Base-by-base conservation (phyloP, 352 stramenopile genomes). In the Thraustochytrium aureum region DNA sequence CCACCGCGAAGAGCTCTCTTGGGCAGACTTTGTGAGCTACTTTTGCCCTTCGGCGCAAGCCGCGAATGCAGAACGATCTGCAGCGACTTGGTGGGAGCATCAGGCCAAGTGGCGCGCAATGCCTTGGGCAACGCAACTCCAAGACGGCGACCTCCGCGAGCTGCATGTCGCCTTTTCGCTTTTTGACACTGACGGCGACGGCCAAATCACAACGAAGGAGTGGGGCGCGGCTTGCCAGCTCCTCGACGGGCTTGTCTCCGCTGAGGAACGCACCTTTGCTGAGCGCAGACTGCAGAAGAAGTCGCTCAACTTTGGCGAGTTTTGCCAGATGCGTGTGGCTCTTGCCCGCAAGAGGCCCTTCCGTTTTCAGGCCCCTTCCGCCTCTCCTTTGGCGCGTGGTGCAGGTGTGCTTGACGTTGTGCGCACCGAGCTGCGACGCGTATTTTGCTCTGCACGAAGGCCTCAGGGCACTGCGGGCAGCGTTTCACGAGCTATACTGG, bases 1-100 rank as follows among this genome's bases (percentile, higher is more conserved):
- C 26, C 47, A 17, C 17, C 17, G 6, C 5, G 61, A 4, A 30
- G 5, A 20, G 61, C 5, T 79, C 3, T 54, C 50, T 17, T 79
- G 69, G 69, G 69, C 65, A 32, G 69, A 79, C 7, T 79, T 79
- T 42, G 50, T 47, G 0, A 35, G 50, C 69, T 79, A 56, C 35
- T 79, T 67, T 33, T 42, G n/a, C 35, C 39, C 50, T 6, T n/a
- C 47, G 39, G 69, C 39, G 22, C 1, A 52, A 22, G 26, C n/a
- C 37, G 69, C 69, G 4, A 47, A 41, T 17, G 47, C 26, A 1
- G 52, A n/a, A 7, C 69, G 69, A 20, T 38, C 50, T 7, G 33
- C 50, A 20, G 0, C 50, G 20, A 26, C 7, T 12, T 79, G 69
- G 69, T 79, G 69, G 69, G 38, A 3, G 7, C 17, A 12, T n/a